Evolutionary conservation across 331 rosid species (phyloP), one percentile per base, ranked within the genome.

Genomic region (Erythrophleum ivorense): DNA sequence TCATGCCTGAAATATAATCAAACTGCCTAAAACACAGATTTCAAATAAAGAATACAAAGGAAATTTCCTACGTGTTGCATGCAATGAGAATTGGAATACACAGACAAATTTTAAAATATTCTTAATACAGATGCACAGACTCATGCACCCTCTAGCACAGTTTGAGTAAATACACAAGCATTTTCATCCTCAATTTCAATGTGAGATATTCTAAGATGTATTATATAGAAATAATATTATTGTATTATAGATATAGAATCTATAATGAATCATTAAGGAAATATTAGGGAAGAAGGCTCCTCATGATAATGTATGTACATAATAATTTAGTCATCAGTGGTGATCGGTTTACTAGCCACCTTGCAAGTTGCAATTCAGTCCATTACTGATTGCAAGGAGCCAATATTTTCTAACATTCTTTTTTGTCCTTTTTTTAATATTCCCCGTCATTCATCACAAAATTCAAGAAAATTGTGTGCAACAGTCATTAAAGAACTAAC

Each of bases 1-100:
- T 90, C 97, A 67, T 88, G 50, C 97, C 99, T 95, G 93, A 88
- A 91, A 91, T 73, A 84, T 69, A 81, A 77, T 62, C 63, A 57
- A 48, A 84, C 68, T 58, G 34, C 15, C 58, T 29, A 34, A 45
- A 73, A 67, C 54, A 74, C 15, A 21, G 67, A 34, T 80, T 73
- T 59, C 53, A 79, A 63, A 49, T 18, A 75, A 29, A 74, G 52
- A 72, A 78, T 72, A 55, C 50, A 43, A 43, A 57, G 21, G 68
- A 67, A 10, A 69, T 43, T 40, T 53, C 34, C 49, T 48, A 59
- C n/a, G 40, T 31, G 52, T 60, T 75, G 54, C 75, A 75, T 52
- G 33, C 5, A 41, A 9, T 21, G 46, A 76, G 60, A 71, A 77
- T 18, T 34, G 21, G 54, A 45, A 54, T 57, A 6, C 45, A 71